Evolutionary conservation across 352 stramenopile genomes (phyloP).

Genomic region (Phytopythium aichiense): DNA sequence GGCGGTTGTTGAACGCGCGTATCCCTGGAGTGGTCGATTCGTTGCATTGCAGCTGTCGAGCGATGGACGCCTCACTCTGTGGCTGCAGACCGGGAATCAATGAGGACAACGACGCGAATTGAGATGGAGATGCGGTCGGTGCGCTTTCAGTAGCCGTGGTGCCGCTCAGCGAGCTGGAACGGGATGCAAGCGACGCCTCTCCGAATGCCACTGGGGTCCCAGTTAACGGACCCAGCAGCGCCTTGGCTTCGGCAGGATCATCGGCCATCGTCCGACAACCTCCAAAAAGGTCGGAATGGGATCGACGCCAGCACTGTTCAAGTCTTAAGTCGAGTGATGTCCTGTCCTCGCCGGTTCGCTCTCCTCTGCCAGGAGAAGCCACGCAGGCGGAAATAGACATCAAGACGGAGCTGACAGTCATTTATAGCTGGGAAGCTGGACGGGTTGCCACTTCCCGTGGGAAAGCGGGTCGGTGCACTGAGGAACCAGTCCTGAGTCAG

Average conservation of each 20-base stretch:
- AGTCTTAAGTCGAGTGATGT: too few relatives aligned
- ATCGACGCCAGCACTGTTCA: too few relatives aligned
- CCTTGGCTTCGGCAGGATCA: not conserved
- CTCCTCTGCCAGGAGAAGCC: too few relatives aligned
- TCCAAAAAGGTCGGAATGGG: not conserved
- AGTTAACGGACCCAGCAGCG: too few relatives aligned
- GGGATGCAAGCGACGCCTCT: not conserved
- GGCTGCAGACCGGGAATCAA: not conserved
- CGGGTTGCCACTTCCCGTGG: too few relatives aligned
- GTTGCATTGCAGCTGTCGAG: not conserved
- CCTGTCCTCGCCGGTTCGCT: too few relatives aligned
- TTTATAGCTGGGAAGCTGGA: not conserved
- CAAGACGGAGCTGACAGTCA: not conserved
- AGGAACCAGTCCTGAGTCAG: too few relatives aligned
- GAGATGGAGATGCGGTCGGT: not conserved
- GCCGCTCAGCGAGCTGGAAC: not conserved
- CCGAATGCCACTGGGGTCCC: not conserved
- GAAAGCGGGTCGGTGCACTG: too few relatives aligned
- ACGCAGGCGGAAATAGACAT: not conserved
- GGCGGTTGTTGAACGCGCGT: slow-evolving; percentile 1
- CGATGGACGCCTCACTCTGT: not conserved
- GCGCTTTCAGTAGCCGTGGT: not conserved
- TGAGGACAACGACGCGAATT: not conserved
- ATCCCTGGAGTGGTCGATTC: not conserved
- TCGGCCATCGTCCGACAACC: not conserved